These are phyloP conservation scores for Musa itinerans DNA, from an alignment of 176 grass and related monocot species.

Conservation along the genomic window DNA sequence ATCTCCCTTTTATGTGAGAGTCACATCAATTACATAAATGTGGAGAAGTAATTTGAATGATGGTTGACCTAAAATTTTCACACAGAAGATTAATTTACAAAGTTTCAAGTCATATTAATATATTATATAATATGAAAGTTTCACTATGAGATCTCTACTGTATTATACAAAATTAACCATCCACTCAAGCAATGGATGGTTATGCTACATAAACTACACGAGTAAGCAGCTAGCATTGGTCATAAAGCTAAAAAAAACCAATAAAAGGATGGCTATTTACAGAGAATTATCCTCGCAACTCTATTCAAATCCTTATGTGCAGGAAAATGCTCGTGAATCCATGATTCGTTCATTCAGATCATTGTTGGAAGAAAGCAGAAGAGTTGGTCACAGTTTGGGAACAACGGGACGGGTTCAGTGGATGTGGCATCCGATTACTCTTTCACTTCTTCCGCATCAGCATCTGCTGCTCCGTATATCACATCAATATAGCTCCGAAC, in stretches of 20 bases:
- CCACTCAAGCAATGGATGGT: no score
- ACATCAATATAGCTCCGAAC: conserved; percentile 48
- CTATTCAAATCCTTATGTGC: background rate
- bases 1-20: no score
- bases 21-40: no score
- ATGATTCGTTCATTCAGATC: background rate
- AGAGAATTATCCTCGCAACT: no score
- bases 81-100: no score
- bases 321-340: background rate
- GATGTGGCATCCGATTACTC: background rate
- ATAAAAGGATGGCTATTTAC: background rate
- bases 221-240: background rate
- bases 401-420: background rate
- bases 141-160: no score
- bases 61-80: no score
- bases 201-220: no score
- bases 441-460: background rate
- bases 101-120: no score
- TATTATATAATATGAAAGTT: no score
- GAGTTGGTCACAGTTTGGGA: background rate
- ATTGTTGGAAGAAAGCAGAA: background rate
- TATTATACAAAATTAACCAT: no score
- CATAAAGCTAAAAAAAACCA: background rate
- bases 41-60: no score
- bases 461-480: conserved; percentile 35